phyloP scores from a whole-genome alignment of 2,329 filamentous ascomycete species.

The Beauveria scarabaeidicola region DNA sequence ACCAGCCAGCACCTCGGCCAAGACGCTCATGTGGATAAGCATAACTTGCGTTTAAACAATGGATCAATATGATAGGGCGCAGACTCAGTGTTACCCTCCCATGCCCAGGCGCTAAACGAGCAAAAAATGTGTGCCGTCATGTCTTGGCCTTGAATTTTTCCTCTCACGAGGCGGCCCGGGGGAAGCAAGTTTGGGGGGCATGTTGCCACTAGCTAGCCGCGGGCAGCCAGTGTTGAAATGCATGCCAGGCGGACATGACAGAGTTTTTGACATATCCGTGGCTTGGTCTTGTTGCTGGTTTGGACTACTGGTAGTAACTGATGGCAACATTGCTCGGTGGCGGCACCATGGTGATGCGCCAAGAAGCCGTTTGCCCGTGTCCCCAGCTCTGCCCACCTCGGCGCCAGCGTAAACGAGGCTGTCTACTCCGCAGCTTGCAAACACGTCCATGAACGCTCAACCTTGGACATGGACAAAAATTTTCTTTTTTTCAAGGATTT shows the following conservation, averaged over 20 bases:
- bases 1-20: neutral
- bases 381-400: neutral
- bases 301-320: no score
- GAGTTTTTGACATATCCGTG: neutral
- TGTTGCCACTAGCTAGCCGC: neutral
- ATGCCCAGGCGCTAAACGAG: constrained; percentile 4
- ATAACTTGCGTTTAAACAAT: constrained; percentile 1
- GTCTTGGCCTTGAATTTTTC: neutral
- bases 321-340: neutral
- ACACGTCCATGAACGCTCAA: no score
- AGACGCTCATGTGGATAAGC: constrained; percentile 8
- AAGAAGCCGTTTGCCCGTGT: neutral
- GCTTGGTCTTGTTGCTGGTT: neutral
- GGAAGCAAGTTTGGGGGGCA: neutral
- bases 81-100: neutral
- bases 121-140: neutral
- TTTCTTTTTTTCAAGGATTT: no score
- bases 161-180: neutral
- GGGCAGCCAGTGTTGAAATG: neutral
- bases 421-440: no score
- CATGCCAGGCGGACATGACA: no score
- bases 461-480: no score
- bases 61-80: neutral
- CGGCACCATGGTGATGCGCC: neutral
- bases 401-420: no score